Conservation (phyloP, 2,329 filamentous ascomycete species). For the Amauroascus verrucosus region DNA sequence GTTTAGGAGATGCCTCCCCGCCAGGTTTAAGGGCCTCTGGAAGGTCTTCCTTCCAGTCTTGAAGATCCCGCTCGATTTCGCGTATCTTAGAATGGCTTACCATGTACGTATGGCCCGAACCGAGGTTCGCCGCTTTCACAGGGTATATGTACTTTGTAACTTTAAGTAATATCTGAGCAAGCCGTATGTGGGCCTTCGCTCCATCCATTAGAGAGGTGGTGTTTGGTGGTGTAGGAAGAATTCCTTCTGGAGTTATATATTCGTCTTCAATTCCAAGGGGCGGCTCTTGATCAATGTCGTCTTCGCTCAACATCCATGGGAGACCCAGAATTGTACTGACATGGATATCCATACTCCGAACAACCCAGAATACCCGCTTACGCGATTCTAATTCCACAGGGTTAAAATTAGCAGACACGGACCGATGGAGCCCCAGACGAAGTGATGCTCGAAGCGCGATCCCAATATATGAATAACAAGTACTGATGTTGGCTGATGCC, state of each 20-base stretch:
- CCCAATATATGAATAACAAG: conserved; percentile 70
- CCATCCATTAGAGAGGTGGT: conserved; percentile 49
- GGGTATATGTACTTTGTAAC: conserved; percentile 56
- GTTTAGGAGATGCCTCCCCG: conserved; percentile 61
- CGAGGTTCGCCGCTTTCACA: conserved; percentile 42
- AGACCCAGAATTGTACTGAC: conserved; percentile 42
- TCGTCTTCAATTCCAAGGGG: conserved; percentile 39
- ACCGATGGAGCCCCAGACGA: conserved; percentile 66
- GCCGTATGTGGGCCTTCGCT: conserved; percentile 50
- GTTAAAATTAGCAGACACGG: conserved; percentile 57
- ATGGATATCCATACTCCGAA: conserved; percentile 43
- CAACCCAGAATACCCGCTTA: conserved; percentile 51
- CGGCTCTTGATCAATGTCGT: conserved; percentile 43
- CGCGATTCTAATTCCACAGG: conserved; percentile 63
- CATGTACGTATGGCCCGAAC: conserved; percentile 47
- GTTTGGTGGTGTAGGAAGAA: conserved; percentile 45
- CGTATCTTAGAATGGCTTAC: conserved; percentile 55
- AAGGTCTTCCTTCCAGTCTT: conserved; percentile 55
- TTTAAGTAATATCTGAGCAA: conserved; percentile 50
- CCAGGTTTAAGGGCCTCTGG: conserved; percentile 71
- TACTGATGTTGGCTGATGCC: conserved; percentile 65
- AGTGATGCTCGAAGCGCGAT: conserved; percentile 67
- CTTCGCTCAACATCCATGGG: conserved; percentile 40
- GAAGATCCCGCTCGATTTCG: conserved; percentile 54
- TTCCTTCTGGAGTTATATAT: conserved; percentile 38